Evolutionary conservation across 352 stramenopile genomes (phyloP).

Genomic region (Aphanomyces invadans): DNA sequence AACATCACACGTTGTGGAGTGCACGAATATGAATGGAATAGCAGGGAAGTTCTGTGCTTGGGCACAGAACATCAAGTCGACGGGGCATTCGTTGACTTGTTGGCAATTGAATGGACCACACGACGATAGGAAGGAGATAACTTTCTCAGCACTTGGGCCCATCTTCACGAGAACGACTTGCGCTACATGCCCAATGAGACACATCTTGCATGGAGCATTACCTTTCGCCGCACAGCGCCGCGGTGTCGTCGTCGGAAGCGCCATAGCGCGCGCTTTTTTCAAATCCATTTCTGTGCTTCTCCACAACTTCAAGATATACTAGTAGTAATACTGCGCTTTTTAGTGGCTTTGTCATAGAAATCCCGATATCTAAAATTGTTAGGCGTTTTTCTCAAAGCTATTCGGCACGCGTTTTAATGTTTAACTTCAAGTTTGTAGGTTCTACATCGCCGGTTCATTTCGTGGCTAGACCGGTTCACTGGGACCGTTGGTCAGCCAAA

Average conservation of each 20-base stretch:
- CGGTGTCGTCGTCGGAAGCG: not conserved
- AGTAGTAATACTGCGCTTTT: not conserved
- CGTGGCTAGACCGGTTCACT: not conserved
- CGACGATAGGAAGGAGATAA: not conserved
- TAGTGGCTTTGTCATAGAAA: no score
- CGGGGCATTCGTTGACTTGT: not conserved
- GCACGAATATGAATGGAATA: conserved; percentile 1
- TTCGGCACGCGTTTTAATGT: no score
- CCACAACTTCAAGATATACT: not conserved
- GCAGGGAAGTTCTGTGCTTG: not conserved
- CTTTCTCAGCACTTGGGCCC: not conserved
- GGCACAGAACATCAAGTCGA: conserved; percentile 3
- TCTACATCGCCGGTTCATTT: not conserved
- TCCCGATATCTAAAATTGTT: no score
- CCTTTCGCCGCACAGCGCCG: not conserved
- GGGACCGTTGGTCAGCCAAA: not conserved
- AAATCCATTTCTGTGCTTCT: no score
- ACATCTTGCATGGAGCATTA: no score
- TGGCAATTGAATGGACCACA: not conserved
- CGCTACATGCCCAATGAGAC: not conserved
- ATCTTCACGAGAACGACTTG: conserved; percentile 9
- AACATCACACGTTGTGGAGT: not conserved
- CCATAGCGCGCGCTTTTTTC: not conserved
- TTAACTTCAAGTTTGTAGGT: no score
- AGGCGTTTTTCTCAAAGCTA: no score